Evolutionary conservation across 2,329 filamentous ascomycete genomes (phyloP).

Genomic region (Aspergillus glaucus): DNA sequence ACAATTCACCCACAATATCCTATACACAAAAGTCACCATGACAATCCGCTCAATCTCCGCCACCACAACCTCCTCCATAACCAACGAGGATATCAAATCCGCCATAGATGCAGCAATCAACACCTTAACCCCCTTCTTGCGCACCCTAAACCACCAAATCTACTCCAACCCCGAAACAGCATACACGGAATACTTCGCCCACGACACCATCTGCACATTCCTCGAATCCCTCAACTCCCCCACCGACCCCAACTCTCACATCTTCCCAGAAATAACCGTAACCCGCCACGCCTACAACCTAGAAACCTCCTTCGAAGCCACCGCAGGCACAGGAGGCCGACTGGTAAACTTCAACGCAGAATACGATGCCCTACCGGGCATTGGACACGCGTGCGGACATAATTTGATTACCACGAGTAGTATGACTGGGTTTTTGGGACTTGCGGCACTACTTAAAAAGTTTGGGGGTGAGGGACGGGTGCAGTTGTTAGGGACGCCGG

Average conservation of each 20-base stretch:
- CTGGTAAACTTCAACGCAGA: slow-evolving; percentile 36
- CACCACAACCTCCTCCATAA: too few species aligned
- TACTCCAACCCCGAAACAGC: slow-evolving; percentile 46
- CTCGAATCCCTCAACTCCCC: slow-evolving; percentile 23
- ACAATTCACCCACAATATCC: too few species aligned
- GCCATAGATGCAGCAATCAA: too few species aligned
- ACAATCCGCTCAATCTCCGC: too few species aligned
- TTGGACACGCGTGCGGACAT: slow-evolving; percentile 38
- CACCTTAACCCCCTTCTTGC: too few species aligned
- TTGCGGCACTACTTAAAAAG: slow-evolving; percentile 39
- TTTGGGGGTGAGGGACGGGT: slow-evolving; percentile 33
- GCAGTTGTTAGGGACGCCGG: slow-evolving; percentile 34
- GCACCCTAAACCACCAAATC: slow-evolving; percentile 23
- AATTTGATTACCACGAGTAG: slow-evolving; percentile 34
- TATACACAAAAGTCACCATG: too few species aligned
- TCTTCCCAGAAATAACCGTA: slow-evolving; percentile 27
- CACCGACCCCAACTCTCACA: too few species aligned
- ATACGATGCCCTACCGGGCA: slow-evolving; percentile 38
- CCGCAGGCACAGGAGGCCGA: slow-evolving; percentile 35
- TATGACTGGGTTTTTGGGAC: slow-evolving; percentile 38
- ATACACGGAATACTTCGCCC: slow-evolving; percentile 48
- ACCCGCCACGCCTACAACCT: slow-evolving; percentile 47
- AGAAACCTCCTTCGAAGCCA: slow-evolving; percentile 47
- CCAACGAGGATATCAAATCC: too few species aligned
- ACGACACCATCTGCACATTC: slow-evolving; percentile 45